Evolutionary conservation across 176 grass and related monocot species (phyloP), one percentile per base, ranked within the genome.

Genomic region (Oryza meridionalis): DNA sequence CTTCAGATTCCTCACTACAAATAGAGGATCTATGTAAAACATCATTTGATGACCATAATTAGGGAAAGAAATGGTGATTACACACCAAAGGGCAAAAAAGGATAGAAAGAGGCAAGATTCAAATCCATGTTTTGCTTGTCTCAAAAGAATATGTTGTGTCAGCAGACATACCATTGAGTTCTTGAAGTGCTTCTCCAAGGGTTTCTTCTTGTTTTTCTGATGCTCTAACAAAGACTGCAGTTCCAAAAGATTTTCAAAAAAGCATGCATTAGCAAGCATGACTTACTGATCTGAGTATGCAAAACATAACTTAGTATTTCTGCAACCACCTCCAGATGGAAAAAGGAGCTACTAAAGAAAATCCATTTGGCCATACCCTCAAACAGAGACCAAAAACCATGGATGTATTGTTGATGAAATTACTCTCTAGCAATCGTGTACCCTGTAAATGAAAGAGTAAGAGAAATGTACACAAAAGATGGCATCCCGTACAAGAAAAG

Each of bases 371-470:
- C 45, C 84, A 67, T 91, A 97, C 95, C 90, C 95, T 86, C 66
- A 97, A 86, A 88, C 95, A 97, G 32, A 76, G 84, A 53, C 95
- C 79, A 40, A 97, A 92, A 84, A 97, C 92, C 92, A 97, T 97
- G 12, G 95, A 97, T 49, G 95, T 97, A 62, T 97, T 97, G 65
- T 97, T 97, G 43, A 97, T 94, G 71, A 97, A 97, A 69, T 92
- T 92, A 86, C 95, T 97, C 77, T 97, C 95, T 26, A 88, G 67
- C 72, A 94, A 44, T 73, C 95, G 85, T 76, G 92, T 79, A 69
- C 95, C 92, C 95, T 97, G 69, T 16, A 89, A 77, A 53, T 53
- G 38, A 72, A 81, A 50, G 62, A 51, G 50, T 75, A 68, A 33
- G 63, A 70, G 42, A 40, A 84, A 55, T 71, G 42, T 70, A 51